These are phyloP conservation scores for Styphnolobium japonicum DNA, from an alignment of 306 rosid genomes.

Conservation along the genomic window DNA sequence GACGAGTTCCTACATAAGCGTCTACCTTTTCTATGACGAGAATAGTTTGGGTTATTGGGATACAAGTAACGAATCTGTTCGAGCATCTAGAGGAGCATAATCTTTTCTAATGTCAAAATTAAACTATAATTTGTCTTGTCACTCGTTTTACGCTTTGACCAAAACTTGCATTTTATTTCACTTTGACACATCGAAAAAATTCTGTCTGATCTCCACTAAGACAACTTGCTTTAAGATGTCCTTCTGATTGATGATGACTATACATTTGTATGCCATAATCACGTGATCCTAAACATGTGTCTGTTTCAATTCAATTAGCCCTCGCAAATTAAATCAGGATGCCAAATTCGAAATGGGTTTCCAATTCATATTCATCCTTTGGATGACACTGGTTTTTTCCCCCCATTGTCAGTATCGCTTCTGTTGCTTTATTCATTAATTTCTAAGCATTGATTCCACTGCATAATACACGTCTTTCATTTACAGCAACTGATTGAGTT, in stretches of 20 bases:
- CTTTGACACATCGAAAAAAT: constrained; percentile 26
- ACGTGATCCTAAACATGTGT: constrained; percentile 27
- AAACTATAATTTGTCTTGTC: constrained; percentile 39
- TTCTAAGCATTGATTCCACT: constrained; percentile 32
- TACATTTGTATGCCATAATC: constrained; percentile 32
- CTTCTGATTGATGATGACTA: constrained; percentile 34
- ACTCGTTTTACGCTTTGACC: constrained; percentile 7
- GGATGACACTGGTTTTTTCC: not conserved
- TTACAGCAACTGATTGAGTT: constrained; percentile 32
- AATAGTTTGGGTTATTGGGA: constrained; percentile 26
- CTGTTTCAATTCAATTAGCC: constrained; percentile 23
- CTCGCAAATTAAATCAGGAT: constrained; percentile 25
- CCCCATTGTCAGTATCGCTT: not conserved
- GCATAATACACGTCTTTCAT: constrained; percentile 40
- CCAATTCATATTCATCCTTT: constrained; percentile 10
- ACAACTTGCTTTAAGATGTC: constrained; percentile 46
- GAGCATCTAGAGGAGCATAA: constrained; percentile 50
- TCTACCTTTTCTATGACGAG: constrained; percentile 25
- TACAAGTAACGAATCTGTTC: constrained; percentile 57
- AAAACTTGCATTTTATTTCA: constrained; percentile 10
- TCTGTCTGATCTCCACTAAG: constrained; percentile 45
- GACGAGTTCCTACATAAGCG: constrained; percentile 27
- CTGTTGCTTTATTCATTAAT: not conserved
- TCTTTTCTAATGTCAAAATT: constrained; percentile 39
- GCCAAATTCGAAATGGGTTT: constrained; percentile 41